phyloP scores from a whole-genome alignment of 1,139 yeast species.

The Geotrichum europaeum region DNA sequence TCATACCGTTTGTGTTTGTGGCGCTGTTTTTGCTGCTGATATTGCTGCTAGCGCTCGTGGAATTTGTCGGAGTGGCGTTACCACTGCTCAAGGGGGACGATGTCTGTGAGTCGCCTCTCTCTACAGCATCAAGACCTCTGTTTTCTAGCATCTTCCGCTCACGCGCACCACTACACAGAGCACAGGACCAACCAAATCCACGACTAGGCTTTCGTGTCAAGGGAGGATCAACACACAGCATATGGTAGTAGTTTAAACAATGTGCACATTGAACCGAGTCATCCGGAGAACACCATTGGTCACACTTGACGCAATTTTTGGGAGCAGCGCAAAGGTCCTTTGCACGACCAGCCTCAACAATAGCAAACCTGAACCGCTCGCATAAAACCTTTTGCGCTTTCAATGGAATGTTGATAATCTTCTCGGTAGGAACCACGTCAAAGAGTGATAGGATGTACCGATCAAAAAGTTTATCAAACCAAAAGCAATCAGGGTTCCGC shows the following conservation, averaged over 20 bases:
- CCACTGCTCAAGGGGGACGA: conserved; percentile 14
- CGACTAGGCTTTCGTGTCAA: conserved; percentile 70
- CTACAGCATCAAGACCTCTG: conserved; percentile 20
- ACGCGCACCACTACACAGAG: conserved; percentile 48
- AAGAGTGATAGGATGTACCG: conserved; percentile 55
- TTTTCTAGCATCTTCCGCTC: conserved; percentile 26
- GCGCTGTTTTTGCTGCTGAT: neutral
- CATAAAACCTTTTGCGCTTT: conserved; percentile 58
- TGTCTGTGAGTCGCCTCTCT: neutral
- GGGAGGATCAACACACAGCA: conserved; percentile 86
- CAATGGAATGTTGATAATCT: conserved; percentile 50
- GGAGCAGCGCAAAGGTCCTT: conserved; percentile 61
- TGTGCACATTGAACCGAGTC: conserved; percentile 82
- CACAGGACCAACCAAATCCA: conserved; percentile 95
- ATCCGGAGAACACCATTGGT: conserved; percentile 72
- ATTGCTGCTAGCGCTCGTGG: neutral
- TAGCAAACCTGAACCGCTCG: conserved; percentile 66
- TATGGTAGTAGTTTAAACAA: conserved; percentile 65
- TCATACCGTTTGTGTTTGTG: conserved; percentile 30
- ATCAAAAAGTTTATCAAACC: conserved; percentile 82
- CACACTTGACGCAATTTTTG: conserved; percentile 67
- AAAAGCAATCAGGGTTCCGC: conserved; percentile 61
- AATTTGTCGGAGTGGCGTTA: conserved; percentile 2
- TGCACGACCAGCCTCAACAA: conserved; percentile 66
- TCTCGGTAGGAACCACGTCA: conserved; percentile 62